phyloP scores from a whole-genome alignment of 257 asterid species.

The Ligustrum vulgare region DNA sequence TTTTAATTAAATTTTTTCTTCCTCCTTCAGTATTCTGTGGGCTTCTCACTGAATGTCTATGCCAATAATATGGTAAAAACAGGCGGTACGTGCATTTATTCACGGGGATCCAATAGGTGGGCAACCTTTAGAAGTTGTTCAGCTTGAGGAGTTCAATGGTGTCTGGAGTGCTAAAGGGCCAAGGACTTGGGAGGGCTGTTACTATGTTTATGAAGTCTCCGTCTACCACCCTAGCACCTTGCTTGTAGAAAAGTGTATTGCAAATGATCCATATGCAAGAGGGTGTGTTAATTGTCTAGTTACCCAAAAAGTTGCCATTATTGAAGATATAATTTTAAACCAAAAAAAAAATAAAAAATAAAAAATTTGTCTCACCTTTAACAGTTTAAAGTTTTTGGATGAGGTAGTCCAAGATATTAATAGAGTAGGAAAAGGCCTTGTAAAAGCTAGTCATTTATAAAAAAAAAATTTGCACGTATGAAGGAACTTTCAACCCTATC shows the following conservation, averaged over 20 bases:
- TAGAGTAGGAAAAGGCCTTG: neutral
- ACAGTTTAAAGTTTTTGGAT: neutral
- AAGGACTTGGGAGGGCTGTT: constrained; percentile 79
- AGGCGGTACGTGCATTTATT: constrained; percentile 66
- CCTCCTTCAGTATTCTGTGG: constrained; percentile 14
- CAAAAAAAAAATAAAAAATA: neutral
- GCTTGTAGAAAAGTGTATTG: constrained; percentile 68
- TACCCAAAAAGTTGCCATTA: neutral
- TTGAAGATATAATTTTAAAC: neutral
- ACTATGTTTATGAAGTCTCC: constrained; percentile 85
- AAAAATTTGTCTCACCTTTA: neutral
- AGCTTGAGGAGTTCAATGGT: constrained; percentile 72
- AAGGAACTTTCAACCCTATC: too few species aligned
- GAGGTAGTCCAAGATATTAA: neutral
- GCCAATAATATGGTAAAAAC: constrained; percentile 27
- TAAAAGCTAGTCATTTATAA: constrained; percentile 1
- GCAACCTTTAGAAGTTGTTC: constrained; percentile 54
- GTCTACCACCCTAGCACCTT: constrained; percentile 87
- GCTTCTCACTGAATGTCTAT: constrained; percentile 18
- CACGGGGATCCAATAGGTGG: constrained; percentile 53
- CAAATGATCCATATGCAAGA: constrained; percentile 94
- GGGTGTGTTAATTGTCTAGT: constrained; percentile 53
- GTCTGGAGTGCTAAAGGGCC: constrained; percentile 85
- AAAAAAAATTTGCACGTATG: too few species aligned
- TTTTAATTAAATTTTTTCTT: neutral